Conservation (phyloP, 2,329 filamentous ascomycete species). For the Monilinia laxa region DNA sequence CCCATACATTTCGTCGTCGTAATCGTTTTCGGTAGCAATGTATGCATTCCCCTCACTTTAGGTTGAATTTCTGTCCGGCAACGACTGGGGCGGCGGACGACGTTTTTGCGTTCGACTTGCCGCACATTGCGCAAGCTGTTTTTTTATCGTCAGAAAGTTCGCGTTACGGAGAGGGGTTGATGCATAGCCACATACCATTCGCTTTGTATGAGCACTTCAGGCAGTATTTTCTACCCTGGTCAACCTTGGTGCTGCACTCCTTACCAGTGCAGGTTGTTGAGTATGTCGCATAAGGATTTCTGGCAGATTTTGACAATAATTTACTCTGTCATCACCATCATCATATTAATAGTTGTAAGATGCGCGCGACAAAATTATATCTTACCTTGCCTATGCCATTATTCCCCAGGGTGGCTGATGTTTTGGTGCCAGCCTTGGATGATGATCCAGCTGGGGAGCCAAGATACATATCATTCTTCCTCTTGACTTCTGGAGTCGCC, state of each 20-base stretch:
- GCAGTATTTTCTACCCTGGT: constrained; percentile 59
- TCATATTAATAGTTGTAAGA: constrained; percentile 7
- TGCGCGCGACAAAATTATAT: not conserved
- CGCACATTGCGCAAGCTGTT: constrained; percentile 62
- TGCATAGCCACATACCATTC: constrained; percentile 49
- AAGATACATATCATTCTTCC: constrained; percentile 67
- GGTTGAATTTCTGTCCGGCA: constrained; percentile 60
- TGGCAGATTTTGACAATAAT: constrained; percentile 61
- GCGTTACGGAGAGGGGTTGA: too few species aligned
- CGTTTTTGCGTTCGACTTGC: constrained; percentile 55
- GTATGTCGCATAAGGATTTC: constrained; percentile 66
- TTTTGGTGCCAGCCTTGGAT: constrained; percentile 46
- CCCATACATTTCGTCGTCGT: not conserved
- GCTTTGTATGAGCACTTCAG: constrained; percentile 62
- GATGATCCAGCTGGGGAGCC: constrained; percentile 53
- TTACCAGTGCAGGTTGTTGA: constrained; percentile 54
- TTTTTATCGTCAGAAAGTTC: constrained; percentile 17
- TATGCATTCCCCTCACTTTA: constrained; percentile 48
- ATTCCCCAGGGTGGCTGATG: constrained; percentile 55
- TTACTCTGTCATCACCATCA: constrained; percentile 52
- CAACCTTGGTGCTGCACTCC: constrained; percentile 63
- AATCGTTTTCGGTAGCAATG: not conserved
- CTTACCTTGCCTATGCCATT: constrained; percentile 59
- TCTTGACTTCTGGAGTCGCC: constrained; percentile 64
- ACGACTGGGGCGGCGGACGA: constrained; percentile 54